Percentiles rank a stretch among this genome's conserved stretches.
These are phyloP conservation scores for Candida khao-thaluensis DNA, from an alignment of 805 yeast species.

Conservation along the genomic window DNA sequence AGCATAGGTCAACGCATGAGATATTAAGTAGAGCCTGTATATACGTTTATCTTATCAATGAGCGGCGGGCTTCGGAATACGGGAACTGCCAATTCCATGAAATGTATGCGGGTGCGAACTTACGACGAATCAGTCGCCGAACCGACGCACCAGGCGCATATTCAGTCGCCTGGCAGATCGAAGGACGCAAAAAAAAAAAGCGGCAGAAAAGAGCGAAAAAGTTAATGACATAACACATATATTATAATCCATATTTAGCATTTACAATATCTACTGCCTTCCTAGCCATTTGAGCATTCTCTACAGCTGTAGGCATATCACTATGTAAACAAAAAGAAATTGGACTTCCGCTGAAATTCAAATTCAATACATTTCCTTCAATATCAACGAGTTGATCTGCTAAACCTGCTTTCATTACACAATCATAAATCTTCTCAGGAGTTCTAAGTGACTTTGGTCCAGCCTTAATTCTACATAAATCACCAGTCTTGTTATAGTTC, in stretches of 20 bases:
- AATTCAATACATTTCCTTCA: slow-evolving; percentile 21
- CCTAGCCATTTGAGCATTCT: slow-evolving; percentile 28
- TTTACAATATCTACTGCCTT: slow-evolving; percentile 21
- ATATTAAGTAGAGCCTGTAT: too few relatives aligned
- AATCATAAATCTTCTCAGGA: slow-evolving; percentile 29
- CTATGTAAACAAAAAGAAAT: slow-evolving; percentile 35
- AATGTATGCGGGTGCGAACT: too few relatives aligned
- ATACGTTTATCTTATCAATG: too few relatives aligned
- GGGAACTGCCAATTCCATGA: too few relatives aligned
- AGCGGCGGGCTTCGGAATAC: too few relatives aligned
- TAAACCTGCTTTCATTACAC: slow-evolving; percentile 25
- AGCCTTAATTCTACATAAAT: slow-evolving; percentile 22
- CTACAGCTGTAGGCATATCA: slow-evolving; percentile 38
- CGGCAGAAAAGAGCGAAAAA: too few relatives aligned
- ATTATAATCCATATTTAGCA: slow-evolving; percentile 7
- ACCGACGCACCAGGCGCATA: too few relatives aligned
- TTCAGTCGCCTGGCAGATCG: too few relatives aligned
- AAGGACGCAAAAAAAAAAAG: too few relatives aligned
- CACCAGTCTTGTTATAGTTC: slow-evolving; percentile 32
- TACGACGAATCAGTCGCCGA: too few relatives aligned
- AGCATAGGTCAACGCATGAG: too few relatives aligned
- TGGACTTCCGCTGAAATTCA: slow-evolving; percentile 28
- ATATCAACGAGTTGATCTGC: slow-evolving; percentile 21
- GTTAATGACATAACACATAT: too few relatives aligned
- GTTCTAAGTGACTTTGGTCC: slow-evolving; percentile 27